Conservation (phyloP, 164 flowering plant genomes). For the Aristolochia californica region DNA sequence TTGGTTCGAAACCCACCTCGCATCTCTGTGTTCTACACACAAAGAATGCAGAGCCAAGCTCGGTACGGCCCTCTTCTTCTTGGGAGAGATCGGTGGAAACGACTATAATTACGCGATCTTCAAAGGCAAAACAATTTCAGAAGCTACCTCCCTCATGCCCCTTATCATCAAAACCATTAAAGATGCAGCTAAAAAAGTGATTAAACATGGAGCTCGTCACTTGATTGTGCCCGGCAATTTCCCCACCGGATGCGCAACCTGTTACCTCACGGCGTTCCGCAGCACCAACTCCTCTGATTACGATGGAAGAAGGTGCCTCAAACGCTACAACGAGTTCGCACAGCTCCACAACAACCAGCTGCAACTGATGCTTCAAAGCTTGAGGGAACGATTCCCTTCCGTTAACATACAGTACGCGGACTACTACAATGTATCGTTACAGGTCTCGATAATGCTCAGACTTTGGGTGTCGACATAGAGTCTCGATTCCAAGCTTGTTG, state of each 20-base stretch:
- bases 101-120: conserved; percentile 1
- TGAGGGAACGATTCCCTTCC: not conserved
- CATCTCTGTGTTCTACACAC: not conserved
- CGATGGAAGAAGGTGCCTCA: not conserved
- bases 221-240: conserved; percentile 1
- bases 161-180: not conserved
- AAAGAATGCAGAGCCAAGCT: not conserved
- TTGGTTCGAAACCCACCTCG: not conserved
- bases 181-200: not conserved
- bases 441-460: not conserved
- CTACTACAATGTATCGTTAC: not conserved
- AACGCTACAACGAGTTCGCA: not conserved
- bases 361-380: not conserved
- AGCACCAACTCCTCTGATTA: not conserved
- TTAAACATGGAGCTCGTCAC: not conserved
- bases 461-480: not conserved
- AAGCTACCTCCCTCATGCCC: not conserved
- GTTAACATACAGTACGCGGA: not conserved
- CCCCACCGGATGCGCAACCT: not conserved
- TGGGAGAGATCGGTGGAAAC: conserved; percentile 6
- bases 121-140: too few relatives aligned
- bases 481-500: not conserved
- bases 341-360: not conserved
- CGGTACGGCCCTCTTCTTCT: not conserved
- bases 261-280: not conserved